Evolutionary conservation across 306 rosid species (phyloP), one percentile per base, ranked within the genome.

Genomic region (Lathyrus aphaca): DNA sequence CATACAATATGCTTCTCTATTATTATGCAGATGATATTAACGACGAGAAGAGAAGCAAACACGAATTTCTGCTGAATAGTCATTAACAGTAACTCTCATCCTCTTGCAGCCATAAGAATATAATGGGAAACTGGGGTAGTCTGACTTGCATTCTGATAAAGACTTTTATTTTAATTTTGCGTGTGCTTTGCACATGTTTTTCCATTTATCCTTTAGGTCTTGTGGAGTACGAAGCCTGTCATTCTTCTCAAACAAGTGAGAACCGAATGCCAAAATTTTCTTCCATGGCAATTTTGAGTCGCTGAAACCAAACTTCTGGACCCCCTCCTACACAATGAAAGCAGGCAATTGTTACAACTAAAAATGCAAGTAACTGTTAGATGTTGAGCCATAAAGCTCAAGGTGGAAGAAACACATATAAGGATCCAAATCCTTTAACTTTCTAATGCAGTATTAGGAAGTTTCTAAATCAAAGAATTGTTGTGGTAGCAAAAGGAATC

Each of bases 161-260:
- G 54, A 30, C 45, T 17, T 62, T 63, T 77, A 70, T 59, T 72
- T 79, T 59, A 6, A 16, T 60, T 77, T 82, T 2, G 65, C 19
- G 16, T 45, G 50, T 42, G 80, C 39, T 50, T 68, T 83, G 82
- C 85, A 78, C 72, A 85, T 53, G 75, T 80, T 85, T 80, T 77
- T 87, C 94, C 94, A 90, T 75, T 87, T 85, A 67, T 87, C 86
- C 76, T 85, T 83, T 21, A 89, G 77, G 77, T 85, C 89, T 49
- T 13, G 30, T 23, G 89, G 27, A 18, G 81, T 85, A 4, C 88
- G 88, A 21, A 35, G 39, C 3, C 39, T 35, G 39, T 25, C 49
- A 83, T 55, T 64, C 45, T 48, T 51, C 35, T 44, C 55, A 78
- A 87, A 90, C 77, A 82, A 85, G 57, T 55, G 50, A 40, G 61